Conservation (phyloP, 176 grass and related monocot genomes). For the Coix lacrymajobi region DNA sequence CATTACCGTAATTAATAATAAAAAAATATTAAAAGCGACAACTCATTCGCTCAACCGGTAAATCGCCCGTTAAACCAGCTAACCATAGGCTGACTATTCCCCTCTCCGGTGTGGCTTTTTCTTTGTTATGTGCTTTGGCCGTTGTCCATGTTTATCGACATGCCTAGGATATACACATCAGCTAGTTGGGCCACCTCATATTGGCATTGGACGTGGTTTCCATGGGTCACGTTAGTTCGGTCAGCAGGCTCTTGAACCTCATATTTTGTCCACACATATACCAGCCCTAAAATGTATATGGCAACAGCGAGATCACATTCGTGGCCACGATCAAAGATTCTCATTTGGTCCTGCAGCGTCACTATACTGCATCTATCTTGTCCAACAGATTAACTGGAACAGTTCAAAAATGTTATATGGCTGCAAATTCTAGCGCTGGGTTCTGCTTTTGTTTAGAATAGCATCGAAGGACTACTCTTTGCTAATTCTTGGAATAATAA, state of each 20-base stretch:
- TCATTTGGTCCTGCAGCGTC: not conserved
- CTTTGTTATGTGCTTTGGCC: not conserved
- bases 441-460: not conserved
- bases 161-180: not conserved
- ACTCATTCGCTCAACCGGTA: too few species aligned
- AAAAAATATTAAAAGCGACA: too few species aligned
- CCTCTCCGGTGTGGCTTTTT: too few species aligned
- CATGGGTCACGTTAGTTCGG: not conserved
- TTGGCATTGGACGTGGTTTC: not conserved
- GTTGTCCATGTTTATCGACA: not conserved
- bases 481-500: not conserved
- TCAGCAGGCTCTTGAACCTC: not conserved
- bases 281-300: not conserved
- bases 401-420: not conserved
- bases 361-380: not conserved
- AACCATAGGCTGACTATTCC: too few species aligned
- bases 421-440: not conserved
- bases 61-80: too few species aligned
- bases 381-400: not conserved
- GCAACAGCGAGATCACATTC: slow-evolving; percentile 15
- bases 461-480: not conserved
- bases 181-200: not conserved
- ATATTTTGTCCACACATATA: not conserved
- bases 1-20: too few species aligned
- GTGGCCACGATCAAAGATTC: slow-evolving; percentile 8